Evolutionary conservation across 2,329 filamentous ascomycete species (phyloP), one percentile per base, ranked within the genome.

Genomic region (Diplocarpon mali): DNA sequence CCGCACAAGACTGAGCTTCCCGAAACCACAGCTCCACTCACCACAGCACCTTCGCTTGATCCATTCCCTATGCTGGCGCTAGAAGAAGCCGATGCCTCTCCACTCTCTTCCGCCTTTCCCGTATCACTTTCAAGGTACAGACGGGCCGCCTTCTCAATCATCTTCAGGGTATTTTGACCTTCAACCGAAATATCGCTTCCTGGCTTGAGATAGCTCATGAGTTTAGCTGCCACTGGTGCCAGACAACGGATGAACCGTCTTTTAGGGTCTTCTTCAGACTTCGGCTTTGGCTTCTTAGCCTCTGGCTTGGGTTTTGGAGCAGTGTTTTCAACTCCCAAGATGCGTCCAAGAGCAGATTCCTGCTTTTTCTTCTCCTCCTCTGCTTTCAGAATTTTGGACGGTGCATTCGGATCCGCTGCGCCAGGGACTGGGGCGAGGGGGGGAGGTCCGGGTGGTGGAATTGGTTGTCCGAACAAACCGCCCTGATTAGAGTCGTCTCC

Each of bases 361-460:
- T 79, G 75, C 2, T 62, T 61, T 51, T 72, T 76, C 35, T 67
- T 68, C 53, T 76, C 72, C 54, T 77, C 70, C 38, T 71, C 67
- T 0, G 71, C 71, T 12, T 67, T 65, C 40, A 70, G 67, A 0
- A 60, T 62, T 48, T 69, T 73, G 10, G 67, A 66, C 3, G 70
- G 65, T 2, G 63, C 66, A 42, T 59, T 67, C 12, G 61, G 54
- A 30, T 69, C 68, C 24, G 44, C 35, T 12, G 40, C 35, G 9
- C 40, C 34, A 7, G 38, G 14, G 7, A 40, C 50, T 42, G 20
- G 54, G 39, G 17, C 55, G 1, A 54, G 46, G 37, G 60, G 53
- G 1, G 69, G 66, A 11, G 29, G 35, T 9, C 46, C 46, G 15
- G 52, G 50, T 2, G 51, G 49, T 17, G 45, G 46, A 35, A 59